Base-by-base conservation (phyloP, 2,329 filamentous ascomycete species). In the Graphium sp. region DNA sequence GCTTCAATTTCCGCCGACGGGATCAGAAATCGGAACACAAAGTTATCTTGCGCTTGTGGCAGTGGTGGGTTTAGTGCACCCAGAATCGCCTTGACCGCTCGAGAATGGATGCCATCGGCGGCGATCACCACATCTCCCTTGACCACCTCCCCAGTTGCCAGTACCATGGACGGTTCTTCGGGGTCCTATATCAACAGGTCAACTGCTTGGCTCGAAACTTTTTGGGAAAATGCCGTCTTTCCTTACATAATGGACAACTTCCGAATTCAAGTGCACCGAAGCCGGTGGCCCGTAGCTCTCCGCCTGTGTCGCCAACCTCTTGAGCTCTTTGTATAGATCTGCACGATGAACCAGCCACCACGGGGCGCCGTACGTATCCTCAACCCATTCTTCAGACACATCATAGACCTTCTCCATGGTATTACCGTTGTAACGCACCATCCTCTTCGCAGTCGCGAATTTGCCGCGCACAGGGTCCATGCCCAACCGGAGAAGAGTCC, bases 101-200 rank as follows among this genome's bases (percentile, higher is more conserved):
- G 29, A 10, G 47, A 51, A 28, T 56, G 54, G 11, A 56, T 40
- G 5, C 59, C 59, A 35, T 63, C 58, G 3, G 58, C 56, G 4
- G 50, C 55, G 20, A 62, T 42, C 12, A 61, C 46, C 3, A 60
- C 32, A 32, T 61, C 55, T 13, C 40, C 45, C 5, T 26, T 26
- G 8, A 50, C 33, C 9, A 38, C 33, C 5, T 39, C 29, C 4
- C 50, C 52, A n/a, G 39, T 35, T 5, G 32, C 32, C 5, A 56
- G 37, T 1, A 37, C 41, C 4, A 50, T 41, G 0, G 43, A 44
- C 0, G 47, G 41, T 10, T 29, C 29, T 3, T 35, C 37, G 1
- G 43, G 29, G 18, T 47, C 30, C 43, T 50, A 22, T 14, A 11
- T 20, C 11, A 22, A 11, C 8, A 23, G 7, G 11, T 16, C 8